Base-by-base conservation (phyloP, 306 rosid genomes). In the Vicia faba region DNA sequence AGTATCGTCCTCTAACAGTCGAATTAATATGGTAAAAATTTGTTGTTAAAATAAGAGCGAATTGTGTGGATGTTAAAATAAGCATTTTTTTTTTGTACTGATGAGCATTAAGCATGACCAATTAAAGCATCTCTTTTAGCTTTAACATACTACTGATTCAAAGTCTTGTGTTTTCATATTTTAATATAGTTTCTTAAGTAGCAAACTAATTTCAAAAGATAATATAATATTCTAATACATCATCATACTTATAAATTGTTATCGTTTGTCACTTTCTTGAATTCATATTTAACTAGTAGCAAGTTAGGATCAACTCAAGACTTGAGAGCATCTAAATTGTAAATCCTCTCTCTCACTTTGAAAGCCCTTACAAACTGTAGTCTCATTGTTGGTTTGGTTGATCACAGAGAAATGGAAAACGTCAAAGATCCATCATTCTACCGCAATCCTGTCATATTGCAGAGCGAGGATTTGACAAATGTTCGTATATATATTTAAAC, bases 381-480 rank as follows among this genome's bases (percentile, higher is more conserved):
- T 72, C 25, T 51, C 41, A 2, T 49, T 64, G 0, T 41, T 59
- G 39, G 15, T 65, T 41, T 59, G 39, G 15, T 65, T 45, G 29
- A 26, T 61, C 71, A 29, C 50, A 74, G 72, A 68, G 69, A 59
- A 64, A 85, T 82, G 87, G 79, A 78, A 41, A 39, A 68, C 50
- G 15, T 15, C 18, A 41, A 26, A 43, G 66, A 67, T 58, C 66
- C 68, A 49, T 18, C 61, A 56, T 9, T 5, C 70, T 11, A 26
- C 69, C 31, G 51, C 19, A 71, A 61, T 57, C 75, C 64, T 0
- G 13, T 25, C 38, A 75, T 86, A 38, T 11, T 83, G 81, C 83
- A 75, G 35, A 86, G 80, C 45, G 83, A 81, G 39, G 78, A 62
- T 2, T 81, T 86, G 56, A 7, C 7, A 8, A 75, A 80, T 58